Evolutionary conservation across 192 early-diverging fungal species (phyloP).

Genomic region (Coemansia sp.): DNA sequence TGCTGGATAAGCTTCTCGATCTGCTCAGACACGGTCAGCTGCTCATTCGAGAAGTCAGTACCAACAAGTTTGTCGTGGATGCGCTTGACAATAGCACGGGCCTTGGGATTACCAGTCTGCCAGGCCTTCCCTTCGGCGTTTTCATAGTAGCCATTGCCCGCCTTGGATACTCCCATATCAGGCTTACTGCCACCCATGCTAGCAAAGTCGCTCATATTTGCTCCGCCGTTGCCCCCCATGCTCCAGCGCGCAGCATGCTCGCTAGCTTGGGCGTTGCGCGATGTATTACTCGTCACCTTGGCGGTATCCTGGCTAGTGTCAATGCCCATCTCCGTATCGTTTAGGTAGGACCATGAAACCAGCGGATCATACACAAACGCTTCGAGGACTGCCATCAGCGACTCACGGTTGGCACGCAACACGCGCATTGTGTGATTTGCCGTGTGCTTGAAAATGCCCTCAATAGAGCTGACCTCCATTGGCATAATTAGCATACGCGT

Average conservation of each 20-base stretch:
- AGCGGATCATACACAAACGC: constrained; percentile 97
- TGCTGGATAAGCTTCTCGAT: constrained; percentile 91
- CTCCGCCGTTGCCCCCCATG: not conserved
- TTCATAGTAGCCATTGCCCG: constrained; percentile 16
- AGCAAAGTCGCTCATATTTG: not conserved
- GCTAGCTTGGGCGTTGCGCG: constrained; percentile 11
- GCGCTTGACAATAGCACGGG: constrained; percentile 82
- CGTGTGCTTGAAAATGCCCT: constrained; percentile 94
- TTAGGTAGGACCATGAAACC: constrained; percentile 26
- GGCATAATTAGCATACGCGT: constrained; percentile 97
- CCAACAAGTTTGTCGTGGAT: constrained; percentile 97
- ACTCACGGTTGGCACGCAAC: constrained; percentile 92
- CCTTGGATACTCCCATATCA: constrained; percentile 8
- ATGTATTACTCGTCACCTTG: constrained; percentile 35
- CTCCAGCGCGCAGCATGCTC: constrained; percentile 16
- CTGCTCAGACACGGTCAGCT: constrained; percentile 81
- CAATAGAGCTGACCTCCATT: constrained; percentile 96
- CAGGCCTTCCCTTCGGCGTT: constrained; percentile 25
- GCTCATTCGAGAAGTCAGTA: constrained; percentile 83
- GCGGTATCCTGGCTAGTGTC: not conserved
- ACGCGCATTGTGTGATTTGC: constrained; percentile 97
- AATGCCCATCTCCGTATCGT: not conserved
- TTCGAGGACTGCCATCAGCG: constrained; percentile 97
- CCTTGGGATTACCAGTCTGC: constrained; percentile 68
- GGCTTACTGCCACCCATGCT: not conserved